Evolutionary conservation across 2,329 filamentous ascomycete genomes (phyloP), one percentile per base, ranked within the genome.

Genomic region (Penicillium sp.): DNA sequence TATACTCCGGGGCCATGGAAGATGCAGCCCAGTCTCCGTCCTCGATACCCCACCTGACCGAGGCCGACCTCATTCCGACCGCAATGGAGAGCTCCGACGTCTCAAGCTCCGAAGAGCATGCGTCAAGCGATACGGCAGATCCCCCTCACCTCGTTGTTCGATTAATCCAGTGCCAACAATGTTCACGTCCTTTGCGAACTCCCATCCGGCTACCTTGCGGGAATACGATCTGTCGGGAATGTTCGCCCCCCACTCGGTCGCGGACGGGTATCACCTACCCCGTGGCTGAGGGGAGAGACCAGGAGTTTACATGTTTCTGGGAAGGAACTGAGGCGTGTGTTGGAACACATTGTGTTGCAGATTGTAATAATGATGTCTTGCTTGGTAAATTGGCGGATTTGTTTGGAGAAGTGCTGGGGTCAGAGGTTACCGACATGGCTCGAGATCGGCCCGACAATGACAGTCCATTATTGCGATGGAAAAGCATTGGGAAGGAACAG

Each of bases 151-250:
- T 82, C 53, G 78, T 91, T 51, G 79, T 95, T 57, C 86, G 86
- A 40, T 76, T 94, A 38, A 80, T 94, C 49, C 90, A 95, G 74
- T 97, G 92, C 69, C 81, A 81, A 10, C 76, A 82, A 58, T 96
- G 92, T 71, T 89, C 86, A 3, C 78, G 77, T 40, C 86, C 88
- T 1, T 77, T 94, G 29, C 78, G 75, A 42, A 79, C 84, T 8
- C 89, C 91, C 5, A 80, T 91, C 53, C 89, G 89, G 0, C 76
- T 96, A 4, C 91, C 91, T 5, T 97, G 92, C 69, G 91, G 91
- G 27, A 84, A 87, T 66, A 87, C 86, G 10, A 73, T 96, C 10
- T 97, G 92, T 74, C 85, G 82, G 65, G 71, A 72, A 46, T 97
- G 92, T 71, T 74, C 96, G 1, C 91, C 91, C 1, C 74, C 82